A percentile compares a stretch with the other conserved stretches of the same genome.
Evolutionary conservation across 805 yeast genomes (phyloP).

Genomic region (Candida palmyrensis): DNA sequence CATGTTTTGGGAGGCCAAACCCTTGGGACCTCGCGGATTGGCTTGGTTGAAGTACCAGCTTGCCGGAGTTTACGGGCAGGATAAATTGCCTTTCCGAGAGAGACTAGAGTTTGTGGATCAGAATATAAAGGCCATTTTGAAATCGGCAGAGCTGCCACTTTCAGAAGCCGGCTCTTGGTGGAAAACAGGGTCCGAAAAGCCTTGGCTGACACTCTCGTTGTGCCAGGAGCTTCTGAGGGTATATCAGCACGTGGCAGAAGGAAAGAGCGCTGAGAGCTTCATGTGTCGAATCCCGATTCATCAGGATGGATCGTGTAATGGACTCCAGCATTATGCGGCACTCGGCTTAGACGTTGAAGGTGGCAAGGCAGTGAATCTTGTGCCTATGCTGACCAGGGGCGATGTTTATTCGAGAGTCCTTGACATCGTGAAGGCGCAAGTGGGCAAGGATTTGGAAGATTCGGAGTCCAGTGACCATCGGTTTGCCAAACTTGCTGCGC

Average conservation of each 20-base stretch:
- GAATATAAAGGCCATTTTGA: conserved; percentile 15
- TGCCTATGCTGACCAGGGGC: conserved; percentile 16
- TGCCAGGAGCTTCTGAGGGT: conserved; percentile 27
- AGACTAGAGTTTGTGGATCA: conserved; percentile 21
- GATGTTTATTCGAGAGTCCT: conserved; percentile 33
- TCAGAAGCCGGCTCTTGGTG: conserved; percentile 28
- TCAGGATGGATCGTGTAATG: conserved; percentile 43
- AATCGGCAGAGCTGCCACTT: conserved; percentile 25
- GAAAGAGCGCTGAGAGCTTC: conserved; percentile 16
- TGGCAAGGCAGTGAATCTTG: conserved; percentile 34
- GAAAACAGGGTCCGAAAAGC: conserved; percentile 30
- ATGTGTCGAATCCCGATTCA: conserved; percentile 32
- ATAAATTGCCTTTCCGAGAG: conserved; percentile 20
- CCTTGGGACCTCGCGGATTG: conserved; percentile 30
- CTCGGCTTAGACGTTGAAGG: conserved; percentile 33
- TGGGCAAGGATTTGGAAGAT: conserved; percentile 3
- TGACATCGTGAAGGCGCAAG: conserved; percentile 14
- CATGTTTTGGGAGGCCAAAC: conserved; percentile 33
- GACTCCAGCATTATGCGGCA: conserved; percentile 43
- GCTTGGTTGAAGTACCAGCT: conserved; percentile 37
- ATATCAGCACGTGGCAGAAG: conserved; percentile 10
- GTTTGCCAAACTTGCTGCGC: conserved; percentile 11
- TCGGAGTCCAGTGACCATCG: conserved; percentile 3
- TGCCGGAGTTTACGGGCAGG: conserved; percentile 27
- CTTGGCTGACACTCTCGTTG: conserved; percentile 34